Evolutionary conservation across 768 basidiomycete species (phyloP).

Genomic region (Calocera cornea): DNA sequence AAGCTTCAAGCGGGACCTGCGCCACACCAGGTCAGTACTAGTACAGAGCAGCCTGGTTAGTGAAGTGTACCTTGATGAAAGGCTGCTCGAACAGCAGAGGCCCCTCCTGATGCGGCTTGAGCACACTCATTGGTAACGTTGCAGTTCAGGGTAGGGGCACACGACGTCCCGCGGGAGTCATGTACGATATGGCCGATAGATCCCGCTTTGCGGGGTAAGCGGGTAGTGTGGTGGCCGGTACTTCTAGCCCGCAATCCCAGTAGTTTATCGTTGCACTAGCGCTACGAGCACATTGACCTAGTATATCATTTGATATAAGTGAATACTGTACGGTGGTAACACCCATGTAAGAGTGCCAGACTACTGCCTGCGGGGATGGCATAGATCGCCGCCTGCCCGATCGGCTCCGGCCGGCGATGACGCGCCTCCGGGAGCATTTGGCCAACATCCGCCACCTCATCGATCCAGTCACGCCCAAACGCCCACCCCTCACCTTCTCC

Average conservation of each 20-base stretch:
- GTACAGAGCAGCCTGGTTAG: constrained; percentile 5
- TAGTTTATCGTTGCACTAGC: no score
- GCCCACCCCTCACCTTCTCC: neutral
- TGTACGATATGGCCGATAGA: neutral
- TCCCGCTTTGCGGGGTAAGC: neutral
- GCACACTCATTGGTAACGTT: neutral
- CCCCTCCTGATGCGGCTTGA: constrained; percentile 57
- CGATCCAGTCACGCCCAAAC: constrained; percentile 2
- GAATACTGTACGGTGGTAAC: no score
- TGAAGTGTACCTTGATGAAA: constrained; percentile 47
- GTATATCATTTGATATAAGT: no score
- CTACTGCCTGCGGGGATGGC: no score
- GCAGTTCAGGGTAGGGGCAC: neutral
- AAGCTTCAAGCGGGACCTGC: constrained; percentile 85
- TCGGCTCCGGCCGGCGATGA: neutral
- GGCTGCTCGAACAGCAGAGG: constrained; percentile 74
- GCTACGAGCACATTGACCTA: no score
- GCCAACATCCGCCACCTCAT: neutral
- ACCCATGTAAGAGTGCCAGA: no score
- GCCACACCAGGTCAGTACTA: constrained; percentile 1
- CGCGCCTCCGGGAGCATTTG: constrained; percentile 1
- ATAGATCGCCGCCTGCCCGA: no score
- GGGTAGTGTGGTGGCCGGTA: neutral
- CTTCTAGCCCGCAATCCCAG: no score
- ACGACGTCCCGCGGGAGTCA: neutral